These are phyloP conservation scores for Kwoniella heveanensis DNA, from an alignment of 768 basidiomycete species.

Conservation along the genomic window DNA sequence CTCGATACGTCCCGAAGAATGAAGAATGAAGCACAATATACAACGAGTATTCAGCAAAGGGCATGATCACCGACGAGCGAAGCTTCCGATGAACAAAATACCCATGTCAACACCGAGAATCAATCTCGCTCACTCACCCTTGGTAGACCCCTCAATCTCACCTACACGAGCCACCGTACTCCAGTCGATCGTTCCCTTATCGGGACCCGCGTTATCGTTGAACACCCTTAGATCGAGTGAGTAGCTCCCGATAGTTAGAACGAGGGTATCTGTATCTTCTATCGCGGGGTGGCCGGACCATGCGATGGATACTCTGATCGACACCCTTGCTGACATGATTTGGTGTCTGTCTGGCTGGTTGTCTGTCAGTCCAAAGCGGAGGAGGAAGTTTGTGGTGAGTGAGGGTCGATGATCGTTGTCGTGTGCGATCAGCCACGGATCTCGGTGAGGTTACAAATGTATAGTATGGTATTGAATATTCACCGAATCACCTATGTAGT, in stretches of 20 bases:
- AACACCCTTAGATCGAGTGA: conserved; percentile 39
- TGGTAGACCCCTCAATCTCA: conserved; percentile 25
- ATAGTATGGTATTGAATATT: too few relatives aligned
- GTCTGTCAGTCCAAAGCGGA: too few relatives aligned
- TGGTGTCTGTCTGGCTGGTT: too few relatives aligned
- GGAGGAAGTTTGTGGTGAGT: too few relatives aligned
- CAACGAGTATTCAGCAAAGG: too few relatives aligned
- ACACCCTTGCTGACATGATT: conserved; percentile 30
- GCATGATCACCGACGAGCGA: too few relatives aligned
- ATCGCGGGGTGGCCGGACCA: conserved; percentile 26
- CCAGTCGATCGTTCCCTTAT: conserved; percentile 36
- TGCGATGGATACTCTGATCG: conserved; percentile 36
- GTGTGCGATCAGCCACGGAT: too few relatives aligned
- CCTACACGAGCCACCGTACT: conserved; percentile 26
- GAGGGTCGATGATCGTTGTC: too few relatives aligned
- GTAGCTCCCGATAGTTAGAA: conserved; percentile 34
- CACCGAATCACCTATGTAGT: too few relatives aligned
- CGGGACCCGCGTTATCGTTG: conserved; percentile 7
- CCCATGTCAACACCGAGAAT: background rate
- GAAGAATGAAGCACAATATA: too few relatives aligned
- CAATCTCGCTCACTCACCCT: conserved; percentile 19
- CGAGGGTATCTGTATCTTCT: conserved; percentile 44
- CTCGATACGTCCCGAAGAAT: too few relatives aligned
- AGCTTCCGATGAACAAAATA: background rate
- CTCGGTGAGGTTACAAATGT: too few relatives aligned